Base-by-base conservation (phyloP, 805 yeast species). In the Candida stauntonica region DNA sequence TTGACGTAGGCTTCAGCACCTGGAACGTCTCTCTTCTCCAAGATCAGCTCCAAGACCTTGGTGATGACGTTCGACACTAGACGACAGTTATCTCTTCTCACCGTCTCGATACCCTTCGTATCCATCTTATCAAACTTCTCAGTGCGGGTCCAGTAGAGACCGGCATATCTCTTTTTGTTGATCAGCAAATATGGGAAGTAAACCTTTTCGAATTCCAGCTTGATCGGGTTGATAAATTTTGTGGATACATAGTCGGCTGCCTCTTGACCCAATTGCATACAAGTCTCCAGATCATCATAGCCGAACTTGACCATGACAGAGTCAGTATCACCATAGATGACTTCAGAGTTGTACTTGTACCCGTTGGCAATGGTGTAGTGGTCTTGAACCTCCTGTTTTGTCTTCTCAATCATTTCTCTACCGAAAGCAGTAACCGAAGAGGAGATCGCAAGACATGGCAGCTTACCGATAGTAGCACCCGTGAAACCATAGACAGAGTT, bases 291-390 rank as follows among this genome's bases (percentile, higher is more conserved):
- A 55, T 87, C 95, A 8, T 69, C 67, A 23, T 79, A 77, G 2
- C 99, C 99, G 66, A 93, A 93, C 57, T 87, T 89, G 31, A 93
- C 96, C 99, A 93, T 94, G 14, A 93, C 99, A 7, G 99, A 94
- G 73, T 93, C 99, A 0, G 99, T 93, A 63, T 93, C 99, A 70
- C 99, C 99, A 58, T 93, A 93, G 29, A 93, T 82, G 45, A 93
- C 99, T 49, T 82, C 75, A 0, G 98, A 81, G 64, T 93, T 95
- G 56, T 72, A 79, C n/a, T 75, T 71, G 53, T 70, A 82, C 1
- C 98, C 98, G 60, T 91, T 87, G 40, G 75, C 76, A n/a, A 78
- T 81, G 9, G 78, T 73, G 56, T 88, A 93, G 39, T 77, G 73
- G 28, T 79, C 77, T 61, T 88, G 89, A 3, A 93, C 98, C 45